Evolutionary conservation across 2,329 filamentous ascomycete species (phyloP).

Genomic region (Tetracladium maxilliforme): DNA sequence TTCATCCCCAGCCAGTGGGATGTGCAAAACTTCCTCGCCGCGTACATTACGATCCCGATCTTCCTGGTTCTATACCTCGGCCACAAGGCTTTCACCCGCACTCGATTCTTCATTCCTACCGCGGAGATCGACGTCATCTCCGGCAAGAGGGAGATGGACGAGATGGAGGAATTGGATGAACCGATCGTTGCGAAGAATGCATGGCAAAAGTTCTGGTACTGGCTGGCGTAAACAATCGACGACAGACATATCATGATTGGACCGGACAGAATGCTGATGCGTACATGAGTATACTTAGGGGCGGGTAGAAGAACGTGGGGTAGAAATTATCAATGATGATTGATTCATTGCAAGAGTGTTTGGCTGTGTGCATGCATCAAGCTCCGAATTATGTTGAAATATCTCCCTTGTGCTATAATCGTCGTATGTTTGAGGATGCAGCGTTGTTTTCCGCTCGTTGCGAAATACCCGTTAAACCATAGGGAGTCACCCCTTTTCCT

Average conservation of each 20-base stretch:
- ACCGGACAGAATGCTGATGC: no score
- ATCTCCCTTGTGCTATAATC: no score
- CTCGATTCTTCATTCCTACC: conserved; percentile 21
- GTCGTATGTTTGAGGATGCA: no score
- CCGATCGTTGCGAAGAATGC: conserved; percentile 32
- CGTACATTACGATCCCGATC: conserved; percentile 46
- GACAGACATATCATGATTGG: conserved; percentile 1
- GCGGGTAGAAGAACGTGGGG: no score
- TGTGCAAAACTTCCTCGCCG: conserved; percentile 45
- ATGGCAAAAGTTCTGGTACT: conserved; percentile 38
- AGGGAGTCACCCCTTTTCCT: no score
- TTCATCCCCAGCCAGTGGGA: conserved; percentile 56
- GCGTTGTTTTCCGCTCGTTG: no score
- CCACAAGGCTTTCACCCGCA: conserved; percentile 38
- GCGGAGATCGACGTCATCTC: conserved; percentile 39
- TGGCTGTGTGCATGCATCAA: no score
- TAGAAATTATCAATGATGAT: no score
- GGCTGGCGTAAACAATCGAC: conserved; percentile 33
- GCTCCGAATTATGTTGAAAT: no score
- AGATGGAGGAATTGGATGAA: conserved; percentile 26
- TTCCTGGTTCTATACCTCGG: conserved; percentile 45
- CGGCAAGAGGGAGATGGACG: conserved; percentile 47
- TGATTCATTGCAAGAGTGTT: no score
- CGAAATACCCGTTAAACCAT: no score
- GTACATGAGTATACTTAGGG: no score